A percentile compares a stretch with the other conserved stretches of the same genome.
phyloP scores from a whole-genome alignment of 805 yeast genomes.

The Barnettozyma siamensis region DNA sequence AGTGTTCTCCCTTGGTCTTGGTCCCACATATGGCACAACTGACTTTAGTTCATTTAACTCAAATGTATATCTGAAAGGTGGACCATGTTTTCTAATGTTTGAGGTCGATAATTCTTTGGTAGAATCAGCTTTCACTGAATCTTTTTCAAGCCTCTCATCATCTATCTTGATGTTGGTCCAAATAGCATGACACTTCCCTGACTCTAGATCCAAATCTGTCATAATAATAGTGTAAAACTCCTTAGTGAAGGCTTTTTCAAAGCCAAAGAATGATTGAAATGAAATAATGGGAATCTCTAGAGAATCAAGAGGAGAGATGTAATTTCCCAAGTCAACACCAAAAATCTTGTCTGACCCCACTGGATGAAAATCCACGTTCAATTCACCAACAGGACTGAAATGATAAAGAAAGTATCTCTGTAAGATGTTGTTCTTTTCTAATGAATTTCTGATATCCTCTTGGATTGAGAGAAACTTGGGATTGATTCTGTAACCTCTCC shows the following conservation, averaged over 20 bases:
- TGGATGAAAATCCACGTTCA: constrained; percentile 9
- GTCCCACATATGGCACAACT: constrained; percentile 16
- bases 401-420: constrained; percentile 10
- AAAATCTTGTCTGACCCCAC: constrained; percentile 6
- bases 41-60: constrained; percentile 7
- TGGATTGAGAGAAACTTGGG: neutral
- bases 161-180: constrained; percentile 17
- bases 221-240: constrained; percentile 12
- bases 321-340: constrained; percentile 15
- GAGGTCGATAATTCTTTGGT: neutral
- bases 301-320: constrained; percentile 16
- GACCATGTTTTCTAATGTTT: neutral
- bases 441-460: neutral
- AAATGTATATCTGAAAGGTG: constrained; percentile 8
- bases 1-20: constrained; percentile 13
- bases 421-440: constrained; percentile 4
- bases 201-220: constrained; percentile 13
- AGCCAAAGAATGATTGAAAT: constrained; percentile 14
- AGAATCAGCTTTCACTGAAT: neutral
- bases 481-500: neutral
- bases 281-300: constrained; percentile 12
- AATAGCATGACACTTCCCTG: constrained; percentile 15
- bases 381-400: constrained; percentile 18
- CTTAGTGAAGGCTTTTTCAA: constrained; percentile 2
- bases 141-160: constrained; percentile 2